Evolutionary conservation across 2,329 filamentous ascomycete species (phyloP), one percentile per base, ranked within the genome.

Genomic region (Onygena corvina): DNA sequence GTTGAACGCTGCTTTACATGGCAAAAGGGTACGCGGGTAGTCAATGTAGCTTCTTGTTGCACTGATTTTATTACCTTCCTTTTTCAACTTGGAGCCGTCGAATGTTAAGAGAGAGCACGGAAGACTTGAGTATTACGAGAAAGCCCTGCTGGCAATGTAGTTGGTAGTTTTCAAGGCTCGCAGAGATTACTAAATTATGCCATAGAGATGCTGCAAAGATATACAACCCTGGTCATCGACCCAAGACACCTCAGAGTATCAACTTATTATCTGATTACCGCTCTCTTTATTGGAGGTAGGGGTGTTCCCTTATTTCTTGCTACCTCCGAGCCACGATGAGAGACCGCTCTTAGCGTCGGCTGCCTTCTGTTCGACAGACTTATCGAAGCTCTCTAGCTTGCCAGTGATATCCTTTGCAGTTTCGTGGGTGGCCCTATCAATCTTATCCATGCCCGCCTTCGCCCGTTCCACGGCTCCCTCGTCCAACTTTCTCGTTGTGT

Each of bases 331-430:
- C 89, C 88, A 95, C 64, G 84, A 78, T 35, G 83, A 85, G 59
- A 94, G 67, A 55, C 84, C 83, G 60, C 80, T 79, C 80, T 94
- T 94, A 38, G 87, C 84, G 73, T 94, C 84, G 47, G 80, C 69
- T 3, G 87, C 80, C 56, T 81, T 80, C 56, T 85, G 73, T 72
- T 89, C 84, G 47, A 94, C 83, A 57, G 80, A 88, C 60, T 80
- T 78, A 70, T 94, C 89, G 60, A 89, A 82, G 65, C 83, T 79
- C 67, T 95, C 83, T 47, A 92, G 70, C 7, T 72, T 71, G 40
- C 62, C 62, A 57, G 75, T 71, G 56, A 77, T 54, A 50, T 75
- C 68, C 52, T 64, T 68, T 53, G 70, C 67, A 2, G 74, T 79
- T 61, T 87, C 84, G 64, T 81, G 79, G 59, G 83, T 67, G 27